Evolutionary conservation across 257 asterid species (phyloP).

Genomic region (Asclepias syriaca): DNA sequence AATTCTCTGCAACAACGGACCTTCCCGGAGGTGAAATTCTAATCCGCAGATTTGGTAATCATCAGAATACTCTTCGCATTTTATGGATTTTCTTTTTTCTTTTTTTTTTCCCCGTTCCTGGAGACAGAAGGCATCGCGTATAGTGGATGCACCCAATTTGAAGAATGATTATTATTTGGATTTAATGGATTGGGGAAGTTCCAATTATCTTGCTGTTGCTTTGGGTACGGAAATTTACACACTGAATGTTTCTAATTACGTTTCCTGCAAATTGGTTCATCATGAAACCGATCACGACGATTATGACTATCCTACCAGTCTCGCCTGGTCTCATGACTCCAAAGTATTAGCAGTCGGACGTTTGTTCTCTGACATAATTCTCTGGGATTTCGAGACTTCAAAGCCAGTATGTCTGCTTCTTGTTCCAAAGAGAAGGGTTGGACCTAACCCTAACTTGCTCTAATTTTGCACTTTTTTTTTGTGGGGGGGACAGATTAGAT

Average conservation of each 20-base stretch:
- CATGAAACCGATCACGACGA: conserved; percentile 5
- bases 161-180: conserved; percentile 54
- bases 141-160: conserved; percentile 56
- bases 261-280: conserved; percentile 24
- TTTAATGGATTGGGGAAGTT: conserved; percentile 71
- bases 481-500: conserved; percentile 39
- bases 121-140: conserved; percentile 38
- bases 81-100: too few relatives aligned
- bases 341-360: conserved; percentile 50
- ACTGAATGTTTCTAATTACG: conserved; percentile 38
- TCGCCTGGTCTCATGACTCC: conserved; percentile 68
- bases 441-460: too few relatives aligned
- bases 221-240: conserved; percentile 43
- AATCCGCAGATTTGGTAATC: too few relatives aligned
- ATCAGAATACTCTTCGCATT: too few relatives aligned
- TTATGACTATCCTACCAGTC: conserved; percentile 44
- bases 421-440: too few relatives aligned
- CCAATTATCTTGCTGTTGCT: conserved; percentile 54
- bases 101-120: background rate
- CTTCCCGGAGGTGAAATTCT: conserved; percentile 47
- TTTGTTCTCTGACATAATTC: conserved; percentile 33
- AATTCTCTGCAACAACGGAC: conserved; percentile 25
- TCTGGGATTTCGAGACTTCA: conserved; percentile 59
- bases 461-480: background rate
- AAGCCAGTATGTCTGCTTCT: conserved; percentile 34